These are phyloP conservation scores for Alliaria petiolata DNA, from an alignment of 345 rosid genomes.

Conservation along the genomic window DNA sequence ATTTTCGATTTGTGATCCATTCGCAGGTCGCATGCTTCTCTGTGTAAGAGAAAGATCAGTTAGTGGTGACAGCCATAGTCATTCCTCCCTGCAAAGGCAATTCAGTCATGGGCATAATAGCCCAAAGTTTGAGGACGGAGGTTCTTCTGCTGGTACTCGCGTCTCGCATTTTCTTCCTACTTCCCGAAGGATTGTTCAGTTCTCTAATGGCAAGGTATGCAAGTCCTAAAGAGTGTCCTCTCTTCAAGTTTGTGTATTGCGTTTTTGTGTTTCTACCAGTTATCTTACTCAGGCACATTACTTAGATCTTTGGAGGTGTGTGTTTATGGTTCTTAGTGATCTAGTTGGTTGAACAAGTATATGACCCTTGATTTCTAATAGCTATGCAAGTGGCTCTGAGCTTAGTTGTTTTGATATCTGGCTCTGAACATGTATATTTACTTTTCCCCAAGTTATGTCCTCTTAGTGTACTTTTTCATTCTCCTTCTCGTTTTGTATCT, in stretches of 20 bases:
- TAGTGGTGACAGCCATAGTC: conserved; percentile 31
- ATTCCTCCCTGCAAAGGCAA: conserved; percentile 36
- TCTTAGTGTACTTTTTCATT: neutral
- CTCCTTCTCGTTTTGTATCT: conserved; percentile 2
- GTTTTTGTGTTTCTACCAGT: neutral
- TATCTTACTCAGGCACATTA: neutral
- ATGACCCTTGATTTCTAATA: neutral
- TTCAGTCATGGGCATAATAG: conserved; percentile 36
- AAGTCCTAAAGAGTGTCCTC: neutral
- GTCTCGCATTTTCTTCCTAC: conserved; percentile 87
- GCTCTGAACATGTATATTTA: neutral
- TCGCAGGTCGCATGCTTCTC: conserved; percentile 78
- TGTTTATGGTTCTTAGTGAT: neutral
- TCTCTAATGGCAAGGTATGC: conserved; percentile 90
- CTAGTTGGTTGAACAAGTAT: neutral
- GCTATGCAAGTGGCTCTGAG: neutral
- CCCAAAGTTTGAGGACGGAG: conserved; percentile 33
- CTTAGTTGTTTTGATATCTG: neutral
- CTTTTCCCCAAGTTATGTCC: neutral
- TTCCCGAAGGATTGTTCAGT: conserved; percentile 89
- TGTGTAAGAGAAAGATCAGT: conserved; percentile 42
- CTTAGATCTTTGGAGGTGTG: neutral
- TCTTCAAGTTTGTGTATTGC: neutral
- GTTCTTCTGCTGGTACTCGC: conserved; percentile 34
- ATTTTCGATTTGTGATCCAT: neutral